A percentile compares a stretch with the other conserved stretches of the same genome.
Conservation (phyloP, 129 eudicot genomes). For the Scalesia atractyloides region DNA sequence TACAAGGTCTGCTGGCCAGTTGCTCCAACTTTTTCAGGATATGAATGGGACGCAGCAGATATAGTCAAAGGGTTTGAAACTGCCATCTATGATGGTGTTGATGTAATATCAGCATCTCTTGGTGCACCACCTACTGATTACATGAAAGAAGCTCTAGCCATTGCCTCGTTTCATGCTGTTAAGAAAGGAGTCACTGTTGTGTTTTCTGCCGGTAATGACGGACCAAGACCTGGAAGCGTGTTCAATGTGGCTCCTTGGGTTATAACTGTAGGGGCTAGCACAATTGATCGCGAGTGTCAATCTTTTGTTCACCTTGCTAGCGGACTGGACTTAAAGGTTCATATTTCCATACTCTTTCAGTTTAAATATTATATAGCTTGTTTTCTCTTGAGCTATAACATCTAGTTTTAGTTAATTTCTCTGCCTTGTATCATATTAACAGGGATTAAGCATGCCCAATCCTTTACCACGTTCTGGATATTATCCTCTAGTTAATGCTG, state of each 20-base stretch:
- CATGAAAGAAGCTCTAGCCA: slow-evolving; percentile 47
- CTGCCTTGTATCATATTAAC: not conserved
- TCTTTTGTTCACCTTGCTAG: slow-evolving; percentile 40
- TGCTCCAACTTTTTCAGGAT: not conserved
- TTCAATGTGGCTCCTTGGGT: slow-evolving; percentile 80
- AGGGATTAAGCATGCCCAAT: slow-evolving; percentile 70
- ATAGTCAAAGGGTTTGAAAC: slow-evolving; percentile 65
- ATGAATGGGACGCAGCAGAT: slow-evolving; percentile 57
- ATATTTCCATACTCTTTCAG: not conserved
- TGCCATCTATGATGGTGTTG: slow-evolving; percentile 87
- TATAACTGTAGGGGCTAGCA: slow-evolving; percentile 71
- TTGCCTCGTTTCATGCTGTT: slow-evolving; percentile 71
- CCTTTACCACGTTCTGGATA: slow-evolving; percentile 34
- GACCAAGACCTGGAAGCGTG: slow-evolving; percentile 47
- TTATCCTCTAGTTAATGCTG: slow-evolving; percentile 53
- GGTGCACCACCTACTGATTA: slow-evolving; percentile 39
- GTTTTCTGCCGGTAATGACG: slow-evolving; percentile 73
- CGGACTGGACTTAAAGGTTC: slow-evolving; percentile 50
- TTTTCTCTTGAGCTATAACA: not conserved
- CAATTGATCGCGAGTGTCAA: slow-evolving; percentile 54
- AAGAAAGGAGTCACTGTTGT: slow-evolving; percentile 54
- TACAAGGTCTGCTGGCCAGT: slow-evolving; percentile 83
- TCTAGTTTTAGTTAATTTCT: not conserved
- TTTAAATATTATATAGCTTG: not conserved
- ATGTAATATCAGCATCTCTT: slow-evolving; percentile 70